Evolutionary conservation across 495 filamentous ascomycete species (phyloP).

Genomic region (Endocarpon pusillum): DNA sequence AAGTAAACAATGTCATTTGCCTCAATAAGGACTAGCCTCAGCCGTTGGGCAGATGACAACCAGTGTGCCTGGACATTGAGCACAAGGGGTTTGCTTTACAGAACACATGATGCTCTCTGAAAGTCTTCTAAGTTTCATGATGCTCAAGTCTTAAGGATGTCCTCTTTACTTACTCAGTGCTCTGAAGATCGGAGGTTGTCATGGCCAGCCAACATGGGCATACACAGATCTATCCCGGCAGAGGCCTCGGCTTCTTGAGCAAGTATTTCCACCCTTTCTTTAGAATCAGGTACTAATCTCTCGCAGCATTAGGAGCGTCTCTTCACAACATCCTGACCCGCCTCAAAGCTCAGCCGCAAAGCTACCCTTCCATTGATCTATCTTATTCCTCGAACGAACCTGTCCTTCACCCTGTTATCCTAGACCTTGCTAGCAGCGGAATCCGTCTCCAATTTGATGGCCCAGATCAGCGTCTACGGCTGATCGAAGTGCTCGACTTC

Average conservation of each 20-base stretch:
- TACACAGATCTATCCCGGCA: conserved; percentile 57
- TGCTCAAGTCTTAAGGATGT: conserved; percentile 3
- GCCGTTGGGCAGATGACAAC: no score
- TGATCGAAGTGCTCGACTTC: conserved; percentile 87
- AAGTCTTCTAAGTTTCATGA: conserved; percentile 4
- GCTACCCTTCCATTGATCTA: conserved; percentile 68
- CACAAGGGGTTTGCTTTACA: no score
- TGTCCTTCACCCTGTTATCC: conserved; percentile 48
- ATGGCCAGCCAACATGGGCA: conserved; percentile 34
- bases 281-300: conserved; percentile 4
- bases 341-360: conserved; percentile 66
- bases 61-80: no score
- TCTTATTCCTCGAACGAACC: conserved; percentile 55
- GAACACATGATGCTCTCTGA: conserved; percentile 9
- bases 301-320: conserved; percentile 65
- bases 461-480: conserved; percentile 71
- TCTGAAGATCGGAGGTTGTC: conserved; percentile 10
- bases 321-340: conserved; percentile 74
- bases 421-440: conserved; percentile 69
- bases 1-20: no score
- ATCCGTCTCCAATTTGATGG: conserved; percentile 86
- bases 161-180: conserved; percentile 4
- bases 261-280: conserved; percentile 12
- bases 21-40: no score
- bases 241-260: conserved; percentile 66